phyloP scores from a whole-genome alignment of 192 early-diverging fungal species.

The Dissophora ornata region DNA sequence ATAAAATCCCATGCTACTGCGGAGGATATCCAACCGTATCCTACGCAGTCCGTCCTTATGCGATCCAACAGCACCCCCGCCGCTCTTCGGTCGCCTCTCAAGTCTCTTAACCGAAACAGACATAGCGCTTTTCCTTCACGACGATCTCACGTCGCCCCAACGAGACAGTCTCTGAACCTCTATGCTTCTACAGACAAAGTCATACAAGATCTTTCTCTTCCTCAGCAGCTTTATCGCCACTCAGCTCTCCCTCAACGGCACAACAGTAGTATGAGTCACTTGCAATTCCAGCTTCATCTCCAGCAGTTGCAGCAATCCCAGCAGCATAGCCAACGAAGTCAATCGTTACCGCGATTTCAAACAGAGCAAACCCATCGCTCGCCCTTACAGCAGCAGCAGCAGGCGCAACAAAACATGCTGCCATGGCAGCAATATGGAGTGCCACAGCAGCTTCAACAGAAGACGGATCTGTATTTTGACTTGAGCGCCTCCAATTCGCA shows the following conservation, averaged over 20 bases:
- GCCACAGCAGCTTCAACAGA: slow-evolving; percentile 4
- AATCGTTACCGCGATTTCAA: slow-evolving; percentile 17
- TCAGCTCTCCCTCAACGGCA: slow-evolving; percentile 35
- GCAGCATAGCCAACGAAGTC: slow-evolving; percentile 18
- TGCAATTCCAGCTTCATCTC: slow-evolving; percentile 41
- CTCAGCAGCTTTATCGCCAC: slow-evolving; percentile 42
- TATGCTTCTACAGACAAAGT: slow-evolving; percentile 49
- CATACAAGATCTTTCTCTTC: slow-evolving; percentile 46
- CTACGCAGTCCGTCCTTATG: slow-evolving; percentile 27
- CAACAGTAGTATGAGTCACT: slow-evolving; percentile 30
- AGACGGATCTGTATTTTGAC: slow-evolving; percentile 5
- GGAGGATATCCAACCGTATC: slow-evolving; percentile 29
- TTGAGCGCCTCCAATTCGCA: not conserved
- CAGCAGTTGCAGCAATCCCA: slow-evolving; percentile 37
- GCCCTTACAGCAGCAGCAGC: slow-evolving; percentile 11
- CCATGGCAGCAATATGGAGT: slow-evolving; percentile 18
- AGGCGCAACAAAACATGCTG: not conserved
- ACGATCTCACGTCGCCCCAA: slow-evolving; percentile 18
- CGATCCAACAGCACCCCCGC: slow-evolving; percentile 49
- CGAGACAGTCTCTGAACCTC: slow-evolving; percentile 39
- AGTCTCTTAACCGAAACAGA: slow-evolving; percentile 25
- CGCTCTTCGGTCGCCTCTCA: slow-evolving; percentile 24
- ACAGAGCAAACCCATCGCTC: slow-evolving; percentile 6
- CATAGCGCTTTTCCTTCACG: slow-evolving; percentile 33
- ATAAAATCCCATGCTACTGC: slow-evolving; percentile 16